These are phyloP conservation scores for Plasmopara muralis DNA, from an alignment of 352 stramenopile species.

Conservation along the genomic window DNA sequence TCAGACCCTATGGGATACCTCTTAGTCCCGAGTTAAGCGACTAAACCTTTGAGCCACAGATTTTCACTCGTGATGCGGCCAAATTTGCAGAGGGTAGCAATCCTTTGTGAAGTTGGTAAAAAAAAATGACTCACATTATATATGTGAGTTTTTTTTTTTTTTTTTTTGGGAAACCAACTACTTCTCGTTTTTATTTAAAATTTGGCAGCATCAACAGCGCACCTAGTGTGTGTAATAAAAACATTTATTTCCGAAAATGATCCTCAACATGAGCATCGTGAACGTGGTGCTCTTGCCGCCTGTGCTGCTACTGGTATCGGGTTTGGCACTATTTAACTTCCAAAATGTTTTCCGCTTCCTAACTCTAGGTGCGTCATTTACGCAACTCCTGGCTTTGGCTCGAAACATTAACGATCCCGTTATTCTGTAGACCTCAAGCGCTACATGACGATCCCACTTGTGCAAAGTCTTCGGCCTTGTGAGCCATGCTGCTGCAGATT, in stretches of 20 bases:
- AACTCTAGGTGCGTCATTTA: slow-evolving; percentile 40
- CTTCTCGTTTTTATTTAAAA: too few relatives aligned
- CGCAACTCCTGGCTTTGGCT: slow-evolving; percentile 1
- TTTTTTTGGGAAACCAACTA: too few relatives aligned
- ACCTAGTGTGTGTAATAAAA: too few relatives aligned
- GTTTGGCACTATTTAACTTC: slow-evolving; percentile 74
- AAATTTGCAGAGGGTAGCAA: too few relatives aligned
- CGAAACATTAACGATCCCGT: slow-evolving; percentile 1
- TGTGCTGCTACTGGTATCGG: slow-evolving; percentile 54
- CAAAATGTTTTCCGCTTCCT: slow-evolving; percentile 68
- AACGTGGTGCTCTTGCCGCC: slow-evolving; percentile 70
- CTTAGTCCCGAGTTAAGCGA: too few relatives aligned
- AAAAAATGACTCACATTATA: too few relatives aligned
- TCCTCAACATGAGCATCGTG: slow-evolving; percentile 40
- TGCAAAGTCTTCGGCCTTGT: slow-evolving; percentile 55
- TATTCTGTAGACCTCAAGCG: slow-evolving; percentile 37
- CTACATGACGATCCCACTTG: slow-evolving; percentile 65
- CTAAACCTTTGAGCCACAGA: too few relatives aligned
- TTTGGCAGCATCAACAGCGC: too few relatives aligned
- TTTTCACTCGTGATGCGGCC: too few relatives aligned
- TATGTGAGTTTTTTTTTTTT: too few relatives aligned
- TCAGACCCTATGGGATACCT: too few relatives aligned
- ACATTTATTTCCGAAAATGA: slow-evolving; percentile 16
- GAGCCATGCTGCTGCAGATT: background rate
- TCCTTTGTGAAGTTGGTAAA: too few relatives aligned